A percentile compares a stretch with the other conserved stretches of the same genome.
These are phyloP conservation scores for Flaveria brownii DNA, from an alignment of 129 eudicot genomes.

Conservation along the genomic window DNA sequence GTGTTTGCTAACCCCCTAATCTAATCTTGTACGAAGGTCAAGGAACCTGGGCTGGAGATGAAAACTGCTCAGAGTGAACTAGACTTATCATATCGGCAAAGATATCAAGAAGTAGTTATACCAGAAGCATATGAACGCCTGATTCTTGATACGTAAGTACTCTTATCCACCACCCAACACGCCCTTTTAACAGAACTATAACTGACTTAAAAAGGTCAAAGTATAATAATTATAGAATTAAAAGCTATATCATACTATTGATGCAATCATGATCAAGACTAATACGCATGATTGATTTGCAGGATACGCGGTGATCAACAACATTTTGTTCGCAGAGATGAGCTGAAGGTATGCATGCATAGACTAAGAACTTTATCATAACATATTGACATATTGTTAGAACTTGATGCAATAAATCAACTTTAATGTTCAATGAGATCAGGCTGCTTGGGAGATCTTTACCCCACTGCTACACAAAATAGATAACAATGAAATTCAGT, in stretches of 20 bases:
- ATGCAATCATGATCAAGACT: too few species aligned
- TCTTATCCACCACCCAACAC: neutral
- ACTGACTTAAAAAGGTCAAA: too few species aligned
- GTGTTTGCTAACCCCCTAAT: neutral
- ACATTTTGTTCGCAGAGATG: slow-evolving; percentile 96
- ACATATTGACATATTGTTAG: neutral
- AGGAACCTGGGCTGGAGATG: slow-evolving; percentile 93
- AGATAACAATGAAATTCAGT: slow-evolving; percentile 55
- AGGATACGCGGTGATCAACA: slow-evolving; percentile 95
- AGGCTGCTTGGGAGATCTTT: slow-evolving; percentile 98
- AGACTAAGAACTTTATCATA: slow-evolving; percentile 6
- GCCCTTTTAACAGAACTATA: too few species aligned
- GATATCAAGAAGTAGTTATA: slow-evolving; percentile 70
- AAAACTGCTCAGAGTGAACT: slow-evolving; percentile 80
- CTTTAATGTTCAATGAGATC: slow-evolving; percentile 9
- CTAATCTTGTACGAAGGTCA: slow-evolving; percentile 51
- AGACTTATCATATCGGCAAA: slow-evolving; percentile 84
- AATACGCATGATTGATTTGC: slow-evolving; percentile 20
- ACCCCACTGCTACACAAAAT: slow-evolving; percentile 89
- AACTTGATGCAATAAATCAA: neutral
- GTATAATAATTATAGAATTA: too few species aligned
- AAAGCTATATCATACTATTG: too few species aligned
- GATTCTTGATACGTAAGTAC: slow-evolving; percentile 82
- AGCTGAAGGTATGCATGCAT: slow-evolving; percentile 63
- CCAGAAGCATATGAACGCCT: slow-evolving; percentile 96